Conservation (phyloP, 352 stramenopile species). For the Stramenopiles sp. region DNA sequence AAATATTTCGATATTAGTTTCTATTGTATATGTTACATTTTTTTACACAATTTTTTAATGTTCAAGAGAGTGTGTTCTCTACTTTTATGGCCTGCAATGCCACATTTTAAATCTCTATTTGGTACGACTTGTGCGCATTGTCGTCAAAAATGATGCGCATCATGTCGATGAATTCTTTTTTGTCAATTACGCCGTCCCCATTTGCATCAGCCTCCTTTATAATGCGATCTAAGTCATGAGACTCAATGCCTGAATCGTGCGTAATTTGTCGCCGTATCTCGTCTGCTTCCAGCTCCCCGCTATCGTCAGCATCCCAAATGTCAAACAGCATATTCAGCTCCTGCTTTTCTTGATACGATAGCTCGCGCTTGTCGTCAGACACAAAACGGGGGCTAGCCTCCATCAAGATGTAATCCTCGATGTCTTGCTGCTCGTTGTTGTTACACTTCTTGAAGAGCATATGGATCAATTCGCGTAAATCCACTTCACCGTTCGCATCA, state of each 20-base stretch:
- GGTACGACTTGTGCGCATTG: not conserved
- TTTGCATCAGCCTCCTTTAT: not conserved
- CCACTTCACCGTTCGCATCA: not conserved
- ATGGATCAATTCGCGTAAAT: not conserved
- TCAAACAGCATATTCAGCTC: not conserved
- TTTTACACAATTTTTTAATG: no score
- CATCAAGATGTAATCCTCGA: not conserved
- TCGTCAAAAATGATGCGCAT: not conserved
- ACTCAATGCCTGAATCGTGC: not conserved
- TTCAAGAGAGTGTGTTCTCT: no score
- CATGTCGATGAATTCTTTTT: slow-evolving; percentile 1
- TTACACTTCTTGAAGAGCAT: not conserved
- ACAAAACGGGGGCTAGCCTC: not conserved
- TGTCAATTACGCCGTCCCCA: not conserved
- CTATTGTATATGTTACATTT: no score
- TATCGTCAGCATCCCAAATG: not conserved
- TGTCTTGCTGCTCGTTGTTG: not conserved
- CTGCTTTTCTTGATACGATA: not conserved
- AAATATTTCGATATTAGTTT: no score
- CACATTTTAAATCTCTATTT: not conserved
- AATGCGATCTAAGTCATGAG: not conserved
- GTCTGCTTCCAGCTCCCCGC: not conserved
- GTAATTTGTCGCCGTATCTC: not conserved
- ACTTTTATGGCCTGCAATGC: no score
- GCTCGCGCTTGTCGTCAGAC: not conserved